Evolutionary conservation across 1,284 basidiomycete genomes (phyloP).

Genomic region (Peniophora sp.): DNA sequence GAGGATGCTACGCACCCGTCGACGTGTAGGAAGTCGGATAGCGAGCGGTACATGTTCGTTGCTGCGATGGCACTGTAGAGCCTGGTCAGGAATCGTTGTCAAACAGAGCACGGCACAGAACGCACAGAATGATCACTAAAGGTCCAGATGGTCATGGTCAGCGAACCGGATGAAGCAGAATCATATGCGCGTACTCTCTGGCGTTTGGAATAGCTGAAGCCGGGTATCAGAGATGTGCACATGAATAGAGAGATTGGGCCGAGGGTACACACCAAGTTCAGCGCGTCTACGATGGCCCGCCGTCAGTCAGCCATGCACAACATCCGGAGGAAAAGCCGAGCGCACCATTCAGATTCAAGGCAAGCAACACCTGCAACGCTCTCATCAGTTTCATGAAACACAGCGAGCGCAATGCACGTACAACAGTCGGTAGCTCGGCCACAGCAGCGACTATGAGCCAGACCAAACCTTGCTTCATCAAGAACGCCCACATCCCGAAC

Average conservation of each 20-base stretch:
- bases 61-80: background rate
- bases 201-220: background rate
- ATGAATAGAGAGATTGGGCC: background rate
- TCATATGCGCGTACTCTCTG: background rate
- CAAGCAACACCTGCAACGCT: background rate
- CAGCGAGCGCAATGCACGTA: background rate
- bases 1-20: background rate
- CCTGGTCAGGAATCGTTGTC: background rate
- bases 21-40: background rate
- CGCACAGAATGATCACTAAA: background rate
- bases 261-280: background rate
- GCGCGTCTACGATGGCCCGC: background rate
- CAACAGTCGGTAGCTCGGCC: background rate
- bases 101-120: background rate
- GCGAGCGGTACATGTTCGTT: background rate
- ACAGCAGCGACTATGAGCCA: background rate
- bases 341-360: background rate
- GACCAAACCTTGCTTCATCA: background rate
- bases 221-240: background rate
- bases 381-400: background rate
- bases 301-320: background rate
- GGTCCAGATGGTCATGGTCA: background rate
- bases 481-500: background rate
- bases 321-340: background rate
- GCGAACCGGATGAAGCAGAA: background rate